Conservation (phyloP, 345 rosid genomes). For the Anastatica hierochuntica region DNA sequence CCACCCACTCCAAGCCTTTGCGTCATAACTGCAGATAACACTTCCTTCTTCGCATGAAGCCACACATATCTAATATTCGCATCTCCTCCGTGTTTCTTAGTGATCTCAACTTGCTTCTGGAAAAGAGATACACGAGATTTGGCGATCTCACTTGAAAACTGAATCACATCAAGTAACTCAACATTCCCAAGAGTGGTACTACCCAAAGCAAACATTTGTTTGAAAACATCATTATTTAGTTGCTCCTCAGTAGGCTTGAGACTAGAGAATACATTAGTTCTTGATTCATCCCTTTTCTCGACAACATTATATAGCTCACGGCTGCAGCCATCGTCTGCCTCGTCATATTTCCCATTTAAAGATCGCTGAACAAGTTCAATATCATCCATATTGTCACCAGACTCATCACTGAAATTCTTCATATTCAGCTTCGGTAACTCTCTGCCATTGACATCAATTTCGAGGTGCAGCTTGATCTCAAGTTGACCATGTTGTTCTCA, state of each 20-base stretch:
- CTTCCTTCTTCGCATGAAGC: conserved; percentile 63
- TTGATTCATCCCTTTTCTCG: conserved; percentile 34
- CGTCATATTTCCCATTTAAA: no score
- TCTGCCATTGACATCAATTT: conserved; percentile 57
- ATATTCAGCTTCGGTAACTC: conserved; percentile 36
- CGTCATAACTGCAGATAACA: conserved; percentile 30
- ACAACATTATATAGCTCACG: conserved; percentile 19
- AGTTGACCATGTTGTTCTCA: conserved; percentile 26
- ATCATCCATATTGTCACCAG: conserved; percentile 31
- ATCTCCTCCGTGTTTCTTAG: conserved; percentile 55
- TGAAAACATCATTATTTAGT: conserved; percentile 37
- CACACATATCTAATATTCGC: conserved; percentile 82
- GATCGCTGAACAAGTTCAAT: no score
- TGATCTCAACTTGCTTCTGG: conserved; percentile 65
- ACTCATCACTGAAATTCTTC: conserved; percentile 73
- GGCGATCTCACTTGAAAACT: conserved; percentile 34
- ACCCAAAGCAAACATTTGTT: conserved; percentile 42
- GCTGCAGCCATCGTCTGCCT: conserved; percentile 43
- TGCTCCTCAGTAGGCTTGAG: conserved; percentile 15
- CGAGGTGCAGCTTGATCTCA: conserved; percentile 78
- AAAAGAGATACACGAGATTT: conserved; percentile 58
- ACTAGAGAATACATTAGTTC: conserved; percentile 24
- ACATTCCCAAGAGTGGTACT: conserved; percentile 36
- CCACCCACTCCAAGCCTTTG: conserved; percentile 73
- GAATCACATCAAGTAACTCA: conserved; percentile 34